phyloP scores from a whole-genome alignment of 306 rosid species.

The Carpinus viminea region DNA sequence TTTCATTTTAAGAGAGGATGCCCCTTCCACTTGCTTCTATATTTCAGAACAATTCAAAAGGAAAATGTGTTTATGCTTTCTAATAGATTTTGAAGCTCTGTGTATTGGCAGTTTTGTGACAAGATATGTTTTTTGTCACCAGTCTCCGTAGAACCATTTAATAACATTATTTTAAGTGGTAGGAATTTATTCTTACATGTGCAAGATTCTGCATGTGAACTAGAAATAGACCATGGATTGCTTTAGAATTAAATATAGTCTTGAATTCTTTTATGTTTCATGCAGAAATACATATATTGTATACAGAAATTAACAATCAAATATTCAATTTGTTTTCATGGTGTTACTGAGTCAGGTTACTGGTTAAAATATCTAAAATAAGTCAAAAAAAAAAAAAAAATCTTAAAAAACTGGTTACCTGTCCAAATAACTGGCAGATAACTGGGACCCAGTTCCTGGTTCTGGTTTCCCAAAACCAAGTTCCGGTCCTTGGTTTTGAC shows the following conservation, averaged over 20 bases:
- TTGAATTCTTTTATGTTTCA: neutral
- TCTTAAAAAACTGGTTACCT: too few species aligned
- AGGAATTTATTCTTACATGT: neutral
- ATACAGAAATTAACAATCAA: neutral
- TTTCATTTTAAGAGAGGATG: neutral
- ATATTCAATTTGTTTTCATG: conserved; percentile 22
- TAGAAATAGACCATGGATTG: neutral
- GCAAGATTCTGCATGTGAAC: neutral
- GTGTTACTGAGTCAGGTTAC: conserved; percentile 51
- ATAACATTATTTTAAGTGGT: neutral
- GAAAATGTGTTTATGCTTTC: neutral
- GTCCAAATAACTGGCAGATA: too few species aligned
- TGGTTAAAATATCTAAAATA: too few species aligned
- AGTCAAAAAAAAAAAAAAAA: too few species aligned
- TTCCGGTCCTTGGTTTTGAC: too few species aligned
- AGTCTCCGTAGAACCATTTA: neutral
- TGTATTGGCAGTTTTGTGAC: neutral
- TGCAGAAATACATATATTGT: neutral
- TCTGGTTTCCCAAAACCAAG: too few species aligned
- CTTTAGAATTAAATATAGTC: neutral
- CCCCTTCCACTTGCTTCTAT: neutral
- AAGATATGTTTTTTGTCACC: neutral
- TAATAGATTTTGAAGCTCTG: neutral
- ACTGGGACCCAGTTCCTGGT: too few species aligned
- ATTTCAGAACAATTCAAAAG: neutral